A percentile compares a stretch with the other conserved stretches of the same genome.
Conservation (phyloP, 257 asterid genomes). For the Misopates orontium region DNA sequence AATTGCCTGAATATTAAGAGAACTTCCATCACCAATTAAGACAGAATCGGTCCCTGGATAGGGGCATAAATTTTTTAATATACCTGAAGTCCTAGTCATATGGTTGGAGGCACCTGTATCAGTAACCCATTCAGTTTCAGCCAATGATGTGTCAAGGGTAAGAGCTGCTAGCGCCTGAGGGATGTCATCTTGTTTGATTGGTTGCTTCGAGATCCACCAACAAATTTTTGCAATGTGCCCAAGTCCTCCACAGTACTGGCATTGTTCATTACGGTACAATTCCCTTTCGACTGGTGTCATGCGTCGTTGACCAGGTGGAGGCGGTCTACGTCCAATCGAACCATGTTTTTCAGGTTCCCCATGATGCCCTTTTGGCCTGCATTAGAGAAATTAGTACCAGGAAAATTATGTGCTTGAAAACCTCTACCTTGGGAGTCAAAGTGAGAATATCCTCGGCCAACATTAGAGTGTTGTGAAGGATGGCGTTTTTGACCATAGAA, state of each 20-base stretch:
- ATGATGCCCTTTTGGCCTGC: too few relatives aligned
- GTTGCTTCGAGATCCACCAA: background rate
- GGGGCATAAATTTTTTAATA: background rate
- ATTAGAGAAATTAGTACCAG: too few relatives aligned
- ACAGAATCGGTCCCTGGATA: background rate
- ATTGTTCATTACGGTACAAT: too few relatives aligned
- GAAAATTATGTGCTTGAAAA: too few relatives aligned
- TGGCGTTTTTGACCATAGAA: too few relatives aligned
- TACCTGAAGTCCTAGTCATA: background rate
- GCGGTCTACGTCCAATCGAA: background rate
- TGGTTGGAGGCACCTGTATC: slow-evolving; percentile 1
- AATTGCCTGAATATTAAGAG: too few relatives aligned
- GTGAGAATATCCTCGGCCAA: too few relatives aligned
- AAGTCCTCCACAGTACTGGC: background rate
- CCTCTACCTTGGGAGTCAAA: too few relatives aligned
- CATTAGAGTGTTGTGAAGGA: too few relatives aligned
- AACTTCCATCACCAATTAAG: background rate
- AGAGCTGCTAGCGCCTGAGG: background rate
- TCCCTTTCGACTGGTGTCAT: background rate
- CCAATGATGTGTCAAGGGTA: background rate
- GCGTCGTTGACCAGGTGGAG: background rate
- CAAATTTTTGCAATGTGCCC: background rate
- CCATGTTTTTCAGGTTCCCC: too few relatives aligned
- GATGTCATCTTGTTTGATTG: background rate
- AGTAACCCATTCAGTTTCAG: background rate